Base-by-base conservation (phyloP, 164 flowering plant genomes). In the Sedum album region DNA sequence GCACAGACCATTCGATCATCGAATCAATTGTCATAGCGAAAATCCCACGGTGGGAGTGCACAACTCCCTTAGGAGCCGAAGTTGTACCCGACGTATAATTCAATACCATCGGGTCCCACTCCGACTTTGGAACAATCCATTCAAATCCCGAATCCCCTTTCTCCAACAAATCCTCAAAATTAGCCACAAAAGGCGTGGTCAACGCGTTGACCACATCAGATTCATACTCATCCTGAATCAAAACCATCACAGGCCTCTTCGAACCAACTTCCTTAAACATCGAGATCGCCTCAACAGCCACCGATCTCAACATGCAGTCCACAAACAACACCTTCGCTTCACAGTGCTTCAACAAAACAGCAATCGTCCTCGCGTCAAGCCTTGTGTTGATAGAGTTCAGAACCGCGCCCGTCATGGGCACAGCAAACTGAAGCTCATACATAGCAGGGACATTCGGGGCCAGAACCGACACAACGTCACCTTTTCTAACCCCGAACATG, bases 391-490 rank as follows among this genome's bases (percentile, higher is more conserved):
- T 55, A 18, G 28, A 53, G 61, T 68, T 68, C 14, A 68, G 33
- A 10, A 67, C 35, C 0, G 69, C 69, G 13, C 69, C 69, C 1
- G 69, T 20, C 69, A 67, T 67, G 0, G 60, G 48, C 15, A 15
- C 48, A 1, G 48, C 48, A 18, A 44, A 44, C 15, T 44, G 48
- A 44, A 44, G 48, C 69, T 67, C 69, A 44, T 67, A 67, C 69
- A 67, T 67, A n/a, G 69, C 69, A 2, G 69, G 69, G 17, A 48
- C 11, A 26, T 67, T 67, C 36, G 69, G 69, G 5, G 69, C 38
- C 11, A 67, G 23, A 10, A 67, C 61, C 17, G 69, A 67, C 3
- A 67, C 69, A 2, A 67, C 69, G 15, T 67, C 60, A 25, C 69
- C 69, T 46, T 25, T 17, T 15, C 53, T n/a, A 25, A 67, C 53